Base-by-base conservation (phyloP, 371 early-diverging fungal genomes). In the Rhizoclosmatium hyalinum region DNA sequence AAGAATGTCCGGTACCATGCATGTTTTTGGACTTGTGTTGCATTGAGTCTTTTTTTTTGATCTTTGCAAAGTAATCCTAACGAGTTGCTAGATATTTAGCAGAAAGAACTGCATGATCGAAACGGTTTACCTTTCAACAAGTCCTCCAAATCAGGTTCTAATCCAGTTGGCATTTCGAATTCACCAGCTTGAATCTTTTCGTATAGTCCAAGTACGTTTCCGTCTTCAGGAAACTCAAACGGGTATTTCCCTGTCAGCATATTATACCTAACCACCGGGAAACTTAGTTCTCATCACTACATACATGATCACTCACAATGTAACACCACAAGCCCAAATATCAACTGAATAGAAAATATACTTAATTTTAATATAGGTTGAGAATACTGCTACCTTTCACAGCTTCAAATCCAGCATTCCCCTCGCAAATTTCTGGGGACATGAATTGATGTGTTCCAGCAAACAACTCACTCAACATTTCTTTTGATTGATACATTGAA, bases 391-490 rank as follows among this genome's bases (percentile, higher is more conserved):
- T 68, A 82, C 85, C 82, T 70, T 83, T 83, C 19, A 53, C 77
- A 8, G 85, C 86, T 17, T 44, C 45, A 64, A 78, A 81, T 14
- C 62, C 19, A 10, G 53, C n/a, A 6, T 41, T 65, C 3, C 86
- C 86, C 14, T 76, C 79, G 44, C 84, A 81, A 57, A 86, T 73
- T 65, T 89, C 89, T 0, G 89, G 87, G 1, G 84, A 63, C 41
- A 86, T 63, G 58, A 86, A 89, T 53, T 86, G 87, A 71, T 86
- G 87, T n/a, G 86, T 85, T 12, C 86, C 85, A 1, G 85, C 87
- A 79, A 85, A 88, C 3, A 76, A 72, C 10, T 81, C 72, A 17
- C 75, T 75, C 14, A 70, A n/a, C 80, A 84, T 76, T 3, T 73
- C 72, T 2, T 72, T 66, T 2, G 58, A 63, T n/a, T 75, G 75